Conservation (phyloP, 2,329 filamentous ascomycete genomes). For the Paracorniculantispora psalliotae region DNA sequence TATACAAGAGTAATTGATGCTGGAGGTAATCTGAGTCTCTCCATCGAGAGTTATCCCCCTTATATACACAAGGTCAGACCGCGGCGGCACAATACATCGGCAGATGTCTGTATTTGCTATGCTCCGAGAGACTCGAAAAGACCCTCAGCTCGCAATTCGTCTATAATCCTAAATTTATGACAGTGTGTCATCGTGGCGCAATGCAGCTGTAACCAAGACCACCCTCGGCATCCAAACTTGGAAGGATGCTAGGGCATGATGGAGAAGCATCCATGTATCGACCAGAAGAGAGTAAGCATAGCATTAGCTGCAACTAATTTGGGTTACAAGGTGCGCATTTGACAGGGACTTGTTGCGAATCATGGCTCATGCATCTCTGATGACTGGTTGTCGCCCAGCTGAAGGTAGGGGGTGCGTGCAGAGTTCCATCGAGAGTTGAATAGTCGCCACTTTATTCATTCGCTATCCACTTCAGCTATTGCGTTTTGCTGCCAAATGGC, state of each 20-base stretch:
- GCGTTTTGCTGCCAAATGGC: too few relatives aligned
- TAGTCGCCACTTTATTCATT: too few relatives aligned
- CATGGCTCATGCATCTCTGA: neutral
- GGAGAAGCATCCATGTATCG: neutral
- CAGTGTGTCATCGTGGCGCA: neutral
- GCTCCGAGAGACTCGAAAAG: too few relatives aligned
- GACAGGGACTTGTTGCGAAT: neutral
- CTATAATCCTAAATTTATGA: neutral
- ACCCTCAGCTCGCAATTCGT: too few relatives aligned
- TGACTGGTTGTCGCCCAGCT: neutral
- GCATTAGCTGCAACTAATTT: neutral
- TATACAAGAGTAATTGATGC: too few relatives aligned
- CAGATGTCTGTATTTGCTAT: neutral
- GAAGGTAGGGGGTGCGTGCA: neutral
- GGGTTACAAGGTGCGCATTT: neutral
- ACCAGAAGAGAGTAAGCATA: neutral
- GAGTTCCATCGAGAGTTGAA: neutral
- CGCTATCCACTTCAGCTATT: neutral
- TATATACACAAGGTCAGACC: too few relatives aligned
- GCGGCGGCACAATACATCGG: neutral
- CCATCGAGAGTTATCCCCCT: too few relatives aligned
- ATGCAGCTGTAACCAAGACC: too few relatives aligned
- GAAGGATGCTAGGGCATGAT: neutral
- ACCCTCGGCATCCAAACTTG: neutral
- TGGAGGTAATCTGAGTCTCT: too few relatives aligned